Evolutionary conservation across 2,329 filamentous ascomycete genomes (phyloP).

Genomic region (Aureobasidium namibiae): DNA sequence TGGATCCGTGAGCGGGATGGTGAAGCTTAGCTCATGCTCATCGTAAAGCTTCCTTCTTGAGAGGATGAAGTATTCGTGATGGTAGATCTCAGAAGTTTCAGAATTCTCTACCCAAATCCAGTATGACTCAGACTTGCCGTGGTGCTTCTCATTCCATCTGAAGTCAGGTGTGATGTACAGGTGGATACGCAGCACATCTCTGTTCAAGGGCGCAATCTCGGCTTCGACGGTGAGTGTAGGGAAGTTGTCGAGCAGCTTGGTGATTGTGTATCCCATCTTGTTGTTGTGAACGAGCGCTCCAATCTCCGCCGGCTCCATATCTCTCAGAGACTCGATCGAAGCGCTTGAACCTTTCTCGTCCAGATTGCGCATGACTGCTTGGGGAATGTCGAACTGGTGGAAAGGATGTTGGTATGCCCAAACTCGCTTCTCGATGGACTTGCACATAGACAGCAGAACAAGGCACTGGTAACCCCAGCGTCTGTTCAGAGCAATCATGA

Average conservation of each 20-base stretch:
- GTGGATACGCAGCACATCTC: slow-evolving; percentile 87
- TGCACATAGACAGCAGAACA: slow-evolving; percentile 82
- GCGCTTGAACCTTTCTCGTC: slow-evolving; percentile 67
- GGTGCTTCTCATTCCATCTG: slow-evolving; percentile 84
- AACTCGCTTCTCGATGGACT: slow-evolving; percentile 91
- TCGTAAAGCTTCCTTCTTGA: slow-evolving; percentile 84
- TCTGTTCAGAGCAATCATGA: slow-evolving; percentile 94
- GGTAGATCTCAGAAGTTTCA: slow-evolving; percentile 93
- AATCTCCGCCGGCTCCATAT: slow-evolving; percentile 90
- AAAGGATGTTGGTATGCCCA: slow-evolving; percentile 95
- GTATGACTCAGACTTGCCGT: slow-evolving; percentile 91
- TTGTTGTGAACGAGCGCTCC: slow-evolving; percentile 86
- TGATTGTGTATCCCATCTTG: slow-evolving; percentile 73
- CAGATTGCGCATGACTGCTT: slow-evolving; percentile 72
- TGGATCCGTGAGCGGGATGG: slow-evolving; percentile 88
- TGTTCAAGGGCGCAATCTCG: slow-evolving; percentile 90
- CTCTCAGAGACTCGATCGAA: slow-evolving; percentile 74
- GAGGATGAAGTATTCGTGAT: slow-evolving; percentile 94
- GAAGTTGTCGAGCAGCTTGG: slow-evolving; percentile 78
- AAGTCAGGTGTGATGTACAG: slow-evolving; percentile 85
- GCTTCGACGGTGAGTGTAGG: slow-evolving; percentile 85
- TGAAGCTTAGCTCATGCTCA: slow-evolving; percentile 96
- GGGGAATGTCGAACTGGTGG: slow-evolving; percentile 86
- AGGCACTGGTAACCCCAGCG: slow-evolving; percentile 94
- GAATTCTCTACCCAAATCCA: slow-evolving; percentile 99